Percentiles rank a stretch among this genome's conserved stretches.
These are phyloP conservation scores for Stentor coeruleus DNA, from an alignment of 73 alveolate genomes.

Conservation along the genomic window DNA sequence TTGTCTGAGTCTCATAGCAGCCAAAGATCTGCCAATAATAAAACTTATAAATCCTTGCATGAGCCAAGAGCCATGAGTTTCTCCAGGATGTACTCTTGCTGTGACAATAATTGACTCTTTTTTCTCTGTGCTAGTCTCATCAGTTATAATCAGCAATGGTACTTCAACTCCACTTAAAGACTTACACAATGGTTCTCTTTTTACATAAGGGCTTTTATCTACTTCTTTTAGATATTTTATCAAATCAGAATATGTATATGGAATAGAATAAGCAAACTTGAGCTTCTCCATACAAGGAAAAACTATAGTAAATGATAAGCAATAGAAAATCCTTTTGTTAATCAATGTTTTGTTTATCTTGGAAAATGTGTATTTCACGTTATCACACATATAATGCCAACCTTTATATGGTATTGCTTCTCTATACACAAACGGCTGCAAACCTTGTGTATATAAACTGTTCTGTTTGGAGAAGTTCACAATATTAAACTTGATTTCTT, in stretches of 20 bases:
- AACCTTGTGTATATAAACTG: slow-evolving; percentile 69
- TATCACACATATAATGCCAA: no score
- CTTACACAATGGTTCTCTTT: no score
- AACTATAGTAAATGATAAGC: no score
- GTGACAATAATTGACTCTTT: slow-evolving; percentile 67
- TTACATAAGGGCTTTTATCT: no score
- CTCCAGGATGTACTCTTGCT: slow-evolving; percentile 93
- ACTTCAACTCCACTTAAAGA: slow-evolving; percentile 32
- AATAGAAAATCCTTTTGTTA: no score
- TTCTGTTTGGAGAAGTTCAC: slow-evolving; percentile 74
- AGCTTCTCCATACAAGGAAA: no score
- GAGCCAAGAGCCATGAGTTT: slow-evolving; percentile 80
- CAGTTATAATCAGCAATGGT: slow-evolving; percentile 38
- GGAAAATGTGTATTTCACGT: no score
- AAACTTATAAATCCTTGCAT: slow-evolving; percentile 71
- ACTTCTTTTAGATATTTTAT: slow-evolving; percentile 25
- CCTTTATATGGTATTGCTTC: background rate
- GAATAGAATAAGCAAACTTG: slow-evolving; percentile 34
- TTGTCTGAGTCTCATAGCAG: slow-evolving; percentile 65
- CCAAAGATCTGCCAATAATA: slow-evolving; percentile 54
- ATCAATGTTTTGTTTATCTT: no score
- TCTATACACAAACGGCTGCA: slow-evolving; percentile 33
- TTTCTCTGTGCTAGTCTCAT: slow-evolving; percentile 24
- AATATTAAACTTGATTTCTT: slow-evolving; percentile 67
- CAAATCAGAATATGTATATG: slow-evolving; percentile 36